Conservation (phyloP, 1,284 basidiomycete genomes). For the Cronartium quercuum region DNA sequence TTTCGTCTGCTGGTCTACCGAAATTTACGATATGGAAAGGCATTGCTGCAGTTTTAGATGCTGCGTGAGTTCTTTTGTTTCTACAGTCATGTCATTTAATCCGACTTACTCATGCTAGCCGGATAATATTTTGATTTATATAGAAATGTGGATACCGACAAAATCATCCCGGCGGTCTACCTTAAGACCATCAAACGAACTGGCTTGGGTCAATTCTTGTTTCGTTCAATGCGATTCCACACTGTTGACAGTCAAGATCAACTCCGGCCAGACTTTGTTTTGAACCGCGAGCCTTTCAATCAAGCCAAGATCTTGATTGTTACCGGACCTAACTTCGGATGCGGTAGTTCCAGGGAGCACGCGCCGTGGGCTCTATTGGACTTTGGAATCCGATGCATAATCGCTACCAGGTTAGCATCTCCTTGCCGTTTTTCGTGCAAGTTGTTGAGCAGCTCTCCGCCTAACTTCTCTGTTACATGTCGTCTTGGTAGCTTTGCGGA, state of each 20-base stretch:
- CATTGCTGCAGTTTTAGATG: slow-evolving; percentile 35
- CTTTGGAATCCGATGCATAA: slow-evolving; percentile 86
- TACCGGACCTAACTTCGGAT: slow-evolving; percentile 88
- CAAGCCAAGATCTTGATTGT: slow-evolving; percentile 77
- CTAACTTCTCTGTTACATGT: background rate
- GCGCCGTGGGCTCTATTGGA: slow-evolving; percentile 95
- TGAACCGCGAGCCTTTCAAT: slow-evolving; percentile 78
- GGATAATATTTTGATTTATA: background rate
- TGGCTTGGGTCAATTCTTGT: slow-evolving; percentile 80
- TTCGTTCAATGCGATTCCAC: slow-evolving; percentile 75
- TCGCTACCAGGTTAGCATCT: slow-evolving; percentile 58
- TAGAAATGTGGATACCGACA: slow-evolving; percentile 85
- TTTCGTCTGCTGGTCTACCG: slow-evolving; percentile 55
- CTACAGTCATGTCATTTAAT: too few relatives aligned
- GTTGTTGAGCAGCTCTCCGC: background rate
- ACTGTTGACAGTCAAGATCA: slow-evolving; percentile 57
- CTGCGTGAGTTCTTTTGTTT: background rate
- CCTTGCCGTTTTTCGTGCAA: background rate
- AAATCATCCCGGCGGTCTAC: slow-evolving; percentile 68
- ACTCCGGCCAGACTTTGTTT: slow-evolving; percentile 74
- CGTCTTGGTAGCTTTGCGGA: slow-evolving; percentile 67
- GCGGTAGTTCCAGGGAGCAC: slow-evolving; percentile 87
- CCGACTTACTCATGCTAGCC: background rate
- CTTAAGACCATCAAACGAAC: slow-evolving; percentile 79
- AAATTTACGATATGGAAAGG: slow-evolving; percentile 60